phyloP scores from a whole-genome alignment of 1,139 yeast genomes.

The Debaryomycetaceae sp. region DNA sequence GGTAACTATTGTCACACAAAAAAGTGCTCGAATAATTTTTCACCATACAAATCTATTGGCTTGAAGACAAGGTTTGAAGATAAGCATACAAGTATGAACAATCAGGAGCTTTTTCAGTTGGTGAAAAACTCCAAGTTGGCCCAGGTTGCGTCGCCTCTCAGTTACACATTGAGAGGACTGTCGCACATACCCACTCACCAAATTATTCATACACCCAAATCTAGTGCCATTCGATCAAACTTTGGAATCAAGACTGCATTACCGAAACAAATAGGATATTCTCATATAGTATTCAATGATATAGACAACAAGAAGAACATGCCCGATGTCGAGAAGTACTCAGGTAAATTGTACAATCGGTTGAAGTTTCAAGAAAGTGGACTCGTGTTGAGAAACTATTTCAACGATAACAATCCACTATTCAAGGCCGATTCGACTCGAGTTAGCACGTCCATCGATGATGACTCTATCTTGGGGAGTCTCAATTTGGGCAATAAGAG shows the following conservation, averaged over 20 bases:
- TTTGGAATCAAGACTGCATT: constrained; percentile 44
- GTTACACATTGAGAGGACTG: constrained; percentile 29
- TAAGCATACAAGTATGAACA: constrained; percentile 8
- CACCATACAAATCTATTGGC: neutral
- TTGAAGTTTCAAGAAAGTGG: constrained; percentile 44
- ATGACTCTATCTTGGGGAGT: constrained; percentile 26
- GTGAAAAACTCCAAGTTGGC: constrained; percentile 43
- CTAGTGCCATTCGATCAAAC: constrained; percentile 41
- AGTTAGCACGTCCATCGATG: constrained; percentile 13
- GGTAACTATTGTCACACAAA: neutral
- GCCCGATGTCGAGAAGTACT: constrained; percentile 48
- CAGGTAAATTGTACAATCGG: constrained; percentile 38
- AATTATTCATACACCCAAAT: constrained; percentile 41
- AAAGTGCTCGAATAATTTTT: neutral
- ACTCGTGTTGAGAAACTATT: constrained; percentile 30
- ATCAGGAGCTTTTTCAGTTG: constrained; percentile 37
- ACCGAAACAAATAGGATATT: constrained; percentile 41
- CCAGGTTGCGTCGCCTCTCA: constrained; percentile 45
- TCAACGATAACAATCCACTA: constrained; percentile 29
- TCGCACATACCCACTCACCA: constrained; percentile 42
- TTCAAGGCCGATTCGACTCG: constrained; percentile 25
- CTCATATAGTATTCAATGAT: constrained; percentile 43
- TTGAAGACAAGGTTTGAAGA: constrained; percentile 2
- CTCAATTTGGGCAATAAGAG: constrained; percentile 31
- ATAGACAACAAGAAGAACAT: constrained; percentile 41